Base-by-base conservation (phyloP, 2,329 filamentous ascomycete genomes). In the Hymenoscyphus linearis region DNA sequence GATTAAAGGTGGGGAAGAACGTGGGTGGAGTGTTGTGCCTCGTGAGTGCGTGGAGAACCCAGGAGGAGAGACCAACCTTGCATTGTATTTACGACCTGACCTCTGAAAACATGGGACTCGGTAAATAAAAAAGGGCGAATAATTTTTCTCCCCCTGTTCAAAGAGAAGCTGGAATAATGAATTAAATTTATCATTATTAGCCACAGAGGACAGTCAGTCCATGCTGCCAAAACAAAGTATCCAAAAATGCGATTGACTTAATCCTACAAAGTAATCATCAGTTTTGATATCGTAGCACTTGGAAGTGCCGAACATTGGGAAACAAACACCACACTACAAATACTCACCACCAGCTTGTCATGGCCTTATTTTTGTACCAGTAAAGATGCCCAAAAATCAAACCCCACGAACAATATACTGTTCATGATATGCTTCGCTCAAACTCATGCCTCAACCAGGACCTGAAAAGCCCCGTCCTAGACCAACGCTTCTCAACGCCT, bases 401-500 rank as follows among this genome's bases (percentile, higher is more conserved):
- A 31, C 31, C 31, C 31, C 31, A 31, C 6, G 31, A 31, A 31
- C 10, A 9, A 31, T 4, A 7, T 4, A 9, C 10, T 31, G 31
- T 31, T 31, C 10, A 9, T 5, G 10, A 7, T 31, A 5, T 9
- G 31, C 10, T 7, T 31, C 6, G 31, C 31, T 9, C 31, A 31
- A 7, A 5, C 6, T 31, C 10, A 31, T 13, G 9, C 4, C 13
- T 53, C 25, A 53, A 6, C 22, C 50, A 27, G 25, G 25, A 53
- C 22, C 50, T 12, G 25, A 26, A 31, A 53, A 53, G 25, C 22
- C 27, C n/a, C 50, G 4, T n/a, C 4, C 14, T 7, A 44, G 37
- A 22, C 40, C 40, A 47, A 53, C 50, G 31, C 50, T 16, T 16
- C 7, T 53, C 37, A 60, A 50, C n/a, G 55, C 55, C 16, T 61